Conservation (phyloP, 805 yeast species). For the Sporopachydermia lactativora region DNA sequence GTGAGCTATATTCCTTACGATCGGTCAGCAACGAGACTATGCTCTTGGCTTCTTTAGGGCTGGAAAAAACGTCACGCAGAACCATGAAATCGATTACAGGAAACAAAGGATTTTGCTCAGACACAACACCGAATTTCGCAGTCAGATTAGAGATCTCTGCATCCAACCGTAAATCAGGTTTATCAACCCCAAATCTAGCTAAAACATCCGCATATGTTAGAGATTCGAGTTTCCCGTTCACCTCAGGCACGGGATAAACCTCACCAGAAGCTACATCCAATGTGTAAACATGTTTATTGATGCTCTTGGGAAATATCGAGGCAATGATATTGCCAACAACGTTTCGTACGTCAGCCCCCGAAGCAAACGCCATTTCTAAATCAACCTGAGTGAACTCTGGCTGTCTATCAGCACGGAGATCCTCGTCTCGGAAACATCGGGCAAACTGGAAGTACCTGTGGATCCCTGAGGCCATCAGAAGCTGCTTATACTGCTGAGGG, state of each 20-base stretch:
- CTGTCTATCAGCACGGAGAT: conserved; percentile 85
- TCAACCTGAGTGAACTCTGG: conserved; percentile 98
- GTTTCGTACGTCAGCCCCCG: conserved; percentile 47
- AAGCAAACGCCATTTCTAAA: conserved; percentile 80
- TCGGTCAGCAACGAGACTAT: conserved; percentile 28
- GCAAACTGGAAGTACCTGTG: conserved; percentile 82
- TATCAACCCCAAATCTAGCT: conserved; percentile 73
- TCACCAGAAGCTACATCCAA: conserved; percentile 12
- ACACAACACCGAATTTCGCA: conserved; percentile 20
- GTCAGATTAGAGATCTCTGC: conserved; percentile 38
- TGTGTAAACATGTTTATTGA: conserved; percentile 20
- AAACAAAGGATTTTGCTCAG: conserved; percentile 29
- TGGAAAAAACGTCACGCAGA: conserved; percentile 32
- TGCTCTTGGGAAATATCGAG: conserved; percentile 39
- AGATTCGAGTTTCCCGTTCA: conserved; percentile 21
- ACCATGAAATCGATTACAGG: conserved; percentile 68
- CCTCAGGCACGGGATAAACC: background rate
- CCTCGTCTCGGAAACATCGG: conserved; percentile 92
- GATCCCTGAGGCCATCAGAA: conserved; percentile 89
- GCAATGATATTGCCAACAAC: conserved; percentile 47
- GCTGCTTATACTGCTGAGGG: conserved; percentile 94
- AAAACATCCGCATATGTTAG: conserved; percentile 60
- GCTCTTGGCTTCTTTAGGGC: conserved; percentile 10
- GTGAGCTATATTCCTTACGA: conserved; percentile 30
- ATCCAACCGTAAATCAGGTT: conserved; percentile 67